Base-by-base conservation (phyloP, 352 stramenopile species). In the Phytophthora meadii region DNA sequence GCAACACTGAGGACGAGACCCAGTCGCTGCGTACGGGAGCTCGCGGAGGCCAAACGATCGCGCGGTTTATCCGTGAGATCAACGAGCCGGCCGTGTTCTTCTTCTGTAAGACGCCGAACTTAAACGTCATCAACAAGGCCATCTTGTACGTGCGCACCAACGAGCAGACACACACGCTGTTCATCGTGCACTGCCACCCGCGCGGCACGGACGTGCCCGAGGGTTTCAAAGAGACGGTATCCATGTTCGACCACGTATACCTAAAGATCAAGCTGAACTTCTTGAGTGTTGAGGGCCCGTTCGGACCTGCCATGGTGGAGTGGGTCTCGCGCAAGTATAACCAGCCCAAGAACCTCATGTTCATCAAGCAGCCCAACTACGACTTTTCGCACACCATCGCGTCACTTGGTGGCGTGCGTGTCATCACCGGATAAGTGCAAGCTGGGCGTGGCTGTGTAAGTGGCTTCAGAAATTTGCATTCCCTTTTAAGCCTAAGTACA, bases 131-230 rank as follows among this genome's bases (percentile, higher is more conserved):
- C 65, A 98, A 98, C 79, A 98, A 98, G 75, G 94, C 94, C 12
- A 97, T 98, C 44, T 64, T 98, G 53, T 98, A 98, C 70, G 94
- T 98, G 69, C 89, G 90, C 61, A 92, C 92, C 41, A 98, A 98
- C 79, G 88, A 96, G 63, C 92, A 98, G 80, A 98, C 90, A 10
- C 81, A 87, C 65, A 89, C 87, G 59, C 62, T 98, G 52, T 93
- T 92, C 62, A 86, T 98, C 41, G 92, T 98, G 53, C 94, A 98
- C 79, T 92, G 89, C 74, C 82, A 94, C 66, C 70, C 88, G 50
- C 76, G 76, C 28, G 85, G 88, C 68, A 75, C 70, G 10, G 41
- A 69, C 12, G 67, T 88, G 22, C 78, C 82, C 12, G 81, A 89
- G 47, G 83, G 82, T 36, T 94, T 94, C 70, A 84, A 89, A 58